Evolutionary conservation across 2,329 filamentous ascomycete species (phyloP).

Genomic region (Pseudocercospora fuligena): DNA sequence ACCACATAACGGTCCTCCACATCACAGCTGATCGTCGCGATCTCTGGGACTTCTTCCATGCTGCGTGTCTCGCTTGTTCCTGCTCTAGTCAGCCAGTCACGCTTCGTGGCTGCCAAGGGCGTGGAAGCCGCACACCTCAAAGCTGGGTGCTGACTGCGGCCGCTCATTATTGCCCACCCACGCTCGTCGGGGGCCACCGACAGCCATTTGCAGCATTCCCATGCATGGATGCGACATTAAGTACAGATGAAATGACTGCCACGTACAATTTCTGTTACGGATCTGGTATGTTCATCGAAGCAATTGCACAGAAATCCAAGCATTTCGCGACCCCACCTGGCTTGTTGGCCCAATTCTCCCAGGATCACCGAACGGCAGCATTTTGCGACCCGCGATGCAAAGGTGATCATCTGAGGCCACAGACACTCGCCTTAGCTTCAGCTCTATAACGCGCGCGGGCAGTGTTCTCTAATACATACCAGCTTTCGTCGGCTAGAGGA

Average conservation of each 20-base stretch:
- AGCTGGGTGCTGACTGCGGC: not conserved
- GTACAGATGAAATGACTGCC: not conserved
- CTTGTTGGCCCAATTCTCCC: not conserved
- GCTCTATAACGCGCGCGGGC: not conserved
- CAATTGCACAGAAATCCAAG: not conserved
- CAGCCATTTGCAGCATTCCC: not conserved
- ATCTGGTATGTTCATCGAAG: slow-evolving; percentile 1
- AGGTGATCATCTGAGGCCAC: not conserved
- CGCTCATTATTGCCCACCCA: not conserved
- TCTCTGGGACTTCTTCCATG: slow-evolving; percentile 1
- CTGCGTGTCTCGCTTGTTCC: slow-evolving; percentile 26
- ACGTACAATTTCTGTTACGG: not conserved
- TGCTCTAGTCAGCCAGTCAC: slow-evolving; percentile 15
- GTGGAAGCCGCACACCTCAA: slow-evolving; percentile 19
- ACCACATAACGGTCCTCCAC: slow-evolving; percentile 6
- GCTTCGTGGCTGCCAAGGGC: slow-evolving; percentile 20
- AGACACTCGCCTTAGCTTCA: not conserved
- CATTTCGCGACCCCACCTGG: not conserved
- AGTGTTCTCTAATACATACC: no score
- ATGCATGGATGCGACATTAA: not conserved
- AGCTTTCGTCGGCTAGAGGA: not conserved
- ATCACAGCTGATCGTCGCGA: not conserved
- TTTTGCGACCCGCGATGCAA: not conserved
- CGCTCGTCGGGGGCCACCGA: not conserved
- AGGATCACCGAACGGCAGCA: not conserved